Base-by-base conservation (phyloP, 305 asterid genomes). In the Solanum hybrid region DNA sequence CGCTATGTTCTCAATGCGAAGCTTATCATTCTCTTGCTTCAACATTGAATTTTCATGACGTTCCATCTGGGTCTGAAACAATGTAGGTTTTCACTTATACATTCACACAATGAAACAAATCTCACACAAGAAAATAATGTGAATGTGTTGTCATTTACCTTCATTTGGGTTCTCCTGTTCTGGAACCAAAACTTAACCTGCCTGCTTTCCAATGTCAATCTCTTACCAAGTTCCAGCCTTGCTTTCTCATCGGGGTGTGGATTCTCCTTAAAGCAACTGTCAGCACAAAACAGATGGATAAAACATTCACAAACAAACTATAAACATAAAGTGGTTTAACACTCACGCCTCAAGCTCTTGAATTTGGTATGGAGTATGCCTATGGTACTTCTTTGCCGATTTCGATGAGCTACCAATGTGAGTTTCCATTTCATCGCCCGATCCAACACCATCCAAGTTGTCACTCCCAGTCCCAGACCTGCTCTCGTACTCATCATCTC, bases 181-280 rank as follows among this genome's bases (percentile, higher is more conserved):
- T 95, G 97, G 90, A 95, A 95, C 97, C 97, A 95, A 80, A 95
- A 95, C 79, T 95, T 94, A 7, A 95, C 94, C 91, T 95, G 96
- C 89, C 91, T 91, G 71, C 90, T 91, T 89, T 93, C 95, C 96
- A 95, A 92, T 69, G 93, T 90, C n/a, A 95, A 88, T 77, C 93
- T 91, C 86, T 66, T 92, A 12, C 97, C 96, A 40, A 95, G 95
- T n/a, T 94, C 95, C 35, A 91, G 86, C 75, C 98, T 91, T 29
- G 90, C 93, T 88, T 94, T 95, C 92, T 95, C 98, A 40, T 94
- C 96, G 6, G 97, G 97, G 85, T 96, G 97, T 0, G 98, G 98
- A 80, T 93, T 94, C 90, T 95, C 95, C 91, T 94, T 96, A 92
- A 96, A 95, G 80, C 92, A 88, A 90, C 98, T 95, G 85, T 34